These are phyloP conservation scores for Psilocybe cubensis DNA, from an alignment of 768 basidiomycete genomes.

Conservation along the genomic window DNA sequence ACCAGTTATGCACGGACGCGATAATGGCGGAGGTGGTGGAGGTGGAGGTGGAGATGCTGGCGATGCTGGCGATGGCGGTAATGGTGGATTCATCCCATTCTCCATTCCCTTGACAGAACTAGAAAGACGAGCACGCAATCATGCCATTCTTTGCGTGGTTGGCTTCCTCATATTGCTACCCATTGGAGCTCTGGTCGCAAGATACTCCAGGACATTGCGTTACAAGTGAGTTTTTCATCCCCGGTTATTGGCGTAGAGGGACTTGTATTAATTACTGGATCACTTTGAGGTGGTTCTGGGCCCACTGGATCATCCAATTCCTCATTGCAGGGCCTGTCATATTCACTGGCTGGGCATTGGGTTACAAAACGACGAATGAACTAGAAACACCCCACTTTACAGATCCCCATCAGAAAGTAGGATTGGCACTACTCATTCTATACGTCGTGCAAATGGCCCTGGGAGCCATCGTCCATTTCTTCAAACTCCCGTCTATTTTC, in stretches of 20 bases:
- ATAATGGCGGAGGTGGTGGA: not conserved
- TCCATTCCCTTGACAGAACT: not conserved
- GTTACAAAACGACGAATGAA: constrained; percentile 36
- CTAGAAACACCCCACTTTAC: constrained; percentile 35
- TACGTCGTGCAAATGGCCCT: constrained; percentile 53
- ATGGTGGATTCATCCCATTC: not conserved
- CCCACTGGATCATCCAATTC: constrained; percentile 54
- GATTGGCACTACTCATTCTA: constrained; percentile 54
- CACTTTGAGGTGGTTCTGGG: constrained; percentile 48
- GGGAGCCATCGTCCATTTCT: constrained; percentile 54
- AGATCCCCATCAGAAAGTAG: constrained; percentile 55
- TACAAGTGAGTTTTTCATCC: constrained; percentile 34
- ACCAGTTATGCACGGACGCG: not conserved
- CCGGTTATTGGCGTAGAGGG: not conserved
- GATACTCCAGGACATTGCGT: constrained; percentile 56
- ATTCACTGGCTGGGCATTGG: constrained; percentile 49
- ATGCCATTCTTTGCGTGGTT: constrained; percentile 53
- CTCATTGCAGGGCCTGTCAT: constrained; percentile 57
- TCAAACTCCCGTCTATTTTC: constrained; percentile 46
- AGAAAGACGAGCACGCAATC: constrained; percentile 43
- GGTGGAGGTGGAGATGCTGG: constrained; percentile 8
- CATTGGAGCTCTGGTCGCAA: constrained; percentile 56
- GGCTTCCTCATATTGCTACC: constrained; percentile 65
- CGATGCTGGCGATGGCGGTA: not conserved
- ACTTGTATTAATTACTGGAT: not conserved